Evolutionary conservation across 2,329 filamentous ascomycete genomes (phyloP), one percentile per base, ranked within the genome.

Genomic region (Diaporthe citrichinensis): DNA sequence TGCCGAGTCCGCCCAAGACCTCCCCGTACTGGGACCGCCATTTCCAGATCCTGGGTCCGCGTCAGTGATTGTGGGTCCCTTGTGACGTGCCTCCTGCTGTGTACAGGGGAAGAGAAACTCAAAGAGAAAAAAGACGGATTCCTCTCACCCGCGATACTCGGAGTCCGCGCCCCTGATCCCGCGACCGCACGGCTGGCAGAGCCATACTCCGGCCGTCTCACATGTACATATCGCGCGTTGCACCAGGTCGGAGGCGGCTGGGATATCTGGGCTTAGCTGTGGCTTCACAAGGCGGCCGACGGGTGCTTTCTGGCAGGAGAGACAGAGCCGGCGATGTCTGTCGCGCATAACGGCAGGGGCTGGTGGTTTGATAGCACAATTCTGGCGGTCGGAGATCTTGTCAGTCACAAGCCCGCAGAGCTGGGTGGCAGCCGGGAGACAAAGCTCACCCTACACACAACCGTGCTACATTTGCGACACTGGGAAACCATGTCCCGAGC

Each of bases 11-110:
- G 28, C 92, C 92, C 3, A 96, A 93, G 0, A 95, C 92, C 78
- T 95, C 94, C 23, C 93, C 93, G 82, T 98, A 98, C 34, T 95
- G 92, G 55, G 91, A 94, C 69, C 96, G 92, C 96, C 96, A 98
- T 77, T 92, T 94, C 95, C 96, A 98, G 73, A 96, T 94, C 5
- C 90, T 92, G 75, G 9, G 36, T 46, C 12, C 36, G 76, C 69
- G 72, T 76, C 34, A 74, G 77, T 75, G 49, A 14, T 49, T 68
- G 67, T 74, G 59, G 51, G 53, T 65, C 53, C 34, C 9, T 17
- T 36, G 51, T 73, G 51, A 57, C 68, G 59, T 67, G 41, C 44
- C 20, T 51, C 34, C 46, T 31, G 36, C 28, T 31, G 62, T 14
- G 61, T n/a, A 53, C 69, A 74, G 44, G 59, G 59, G 58, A 25